Conservation (phyloP, 176 grass and related monocot species). For the Rhynchospora breviuscula region DNA sequence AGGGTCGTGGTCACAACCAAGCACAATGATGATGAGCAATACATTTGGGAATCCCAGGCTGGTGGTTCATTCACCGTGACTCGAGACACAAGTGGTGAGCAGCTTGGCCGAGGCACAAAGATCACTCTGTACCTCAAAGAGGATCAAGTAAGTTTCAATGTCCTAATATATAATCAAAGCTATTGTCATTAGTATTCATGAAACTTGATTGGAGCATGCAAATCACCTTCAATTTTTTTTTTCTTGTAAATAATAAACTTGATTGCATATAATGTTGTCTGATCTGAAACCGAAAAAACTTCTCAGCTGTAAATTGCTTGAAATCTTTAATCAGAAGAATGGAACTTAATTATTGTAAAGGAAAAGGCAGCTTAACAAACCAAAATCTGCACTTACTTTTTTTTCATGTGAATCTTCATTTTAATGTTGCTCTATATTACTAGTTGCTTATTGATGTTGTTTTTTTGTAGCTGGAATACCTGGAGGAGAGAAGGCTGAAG, state of each 20-base stretch:
- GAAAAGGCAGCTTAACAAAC: background rate
- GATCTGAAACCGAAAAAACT: background rate
- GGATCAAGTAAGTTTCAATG: conserved; percentile 26
- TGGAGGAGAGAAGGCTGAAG: conserved; percentile 33
- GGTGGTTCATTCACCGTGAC: conserved; percentile 40
- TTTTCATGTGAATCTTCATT: background rate
- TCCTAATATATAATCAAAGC: background rate
- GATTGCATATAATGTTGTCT: background rate
- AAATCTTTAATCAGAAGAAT: background rate
- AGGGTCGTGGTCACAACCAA: conserved; percentile 35
- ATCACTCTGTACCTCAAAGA: conserved; percentile 41
- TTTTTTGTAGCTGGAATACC: conserved; percentile 19
- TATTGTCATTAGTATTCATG: background rate
- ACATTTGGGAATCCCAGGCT: conserved; percentile 36
- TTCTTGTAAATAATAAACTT: background rate
- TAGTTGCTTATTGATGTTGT: background rate
- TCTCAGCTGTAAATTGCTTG: background rate
- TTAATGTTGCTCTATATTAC: background rate
- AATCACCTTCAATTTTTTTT: background rate
- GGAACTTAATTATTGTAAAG: background rate
- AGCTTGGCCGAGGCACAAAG: conserved; percentile 32
- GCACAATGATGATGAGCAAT: conserved; percentile 42
- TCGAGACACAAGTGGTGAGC: conserved; percentile 17
- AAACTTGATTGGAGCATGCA: background rate
- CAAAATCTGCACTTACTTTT: background rate